These are phyloP conservation scores for Guyanaporus albipodus DNA, from an alignment of 768 basidiomycete species.

Conservation along the genomic window DNA sequence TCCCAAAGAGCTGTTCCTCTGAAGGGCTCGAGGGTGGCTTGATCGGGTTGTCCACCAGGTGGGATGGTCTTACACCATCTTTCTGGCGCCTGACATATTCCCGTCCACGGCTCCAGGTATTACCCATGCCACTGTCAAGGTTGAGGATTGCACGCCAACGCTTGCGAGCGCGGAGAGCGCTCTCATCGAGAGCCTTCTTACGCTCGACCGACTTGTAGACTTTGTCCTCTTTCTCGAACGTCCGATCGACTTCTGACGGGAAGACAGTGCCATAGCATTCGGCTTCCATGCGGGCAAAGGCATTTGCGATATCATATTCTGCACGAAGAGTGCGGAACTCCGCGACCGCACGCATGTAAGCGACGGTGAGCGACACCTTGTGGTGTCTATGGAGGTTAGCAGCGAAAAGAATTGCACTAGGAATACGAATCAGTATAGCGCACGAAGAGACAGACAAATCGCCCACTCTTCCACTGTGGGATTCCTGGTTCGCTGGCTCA, in stretches of 20 bases:
- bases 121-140: slow-evolving; percentile 35
- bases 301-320: slow-evolving; percentile 72
- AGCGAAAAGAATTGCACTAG: slow-evolving; percentile 77
- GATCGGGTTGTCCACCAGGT: slow-evolving; percentile 47
- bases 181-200: slow-evolving; percentile 53
- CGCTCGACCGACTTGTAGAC: slow-evolving; percentile 57
- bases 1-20: slow-evolving; percentile 17
- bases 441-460: slow-evolving; percentile 8
- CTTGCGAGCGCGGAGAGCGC: slow-evolving; percentile 62
- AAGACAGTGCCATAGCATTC: slow-evolving; percentile 68
- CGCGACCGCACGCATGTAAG: slow-evolving; percentile 73
- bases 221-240: slow-evolving; percentile 59
- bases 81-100: slow-evolving; percentile 73
- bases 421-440: slow-evolving; percentile 10
- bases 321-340: slow-evolving; percentile 89
- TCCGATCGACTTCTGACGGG: slow-evolving; percentile 55
- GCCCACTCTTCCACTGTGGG: slow-evolving; percentile 89
- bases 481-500: slow-evolving; percentile 78
- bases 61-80: slow-evolving; percentile 62
- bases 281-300: slow-evolving; percentile 79
- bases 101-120: slow-evolving; percentile 67
- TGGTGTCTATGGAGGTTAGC: slow-evolving; percentile 71
- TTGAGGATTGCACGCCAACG: slow-evolving; percentile 71
- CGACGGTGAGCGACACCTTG: slow-evolving; percentile 60
- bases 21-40: slow-evolving; percentile 20